Conservation (phyloP, 257 asterid genomes). For the Solanum appendiculatum region DNA sequence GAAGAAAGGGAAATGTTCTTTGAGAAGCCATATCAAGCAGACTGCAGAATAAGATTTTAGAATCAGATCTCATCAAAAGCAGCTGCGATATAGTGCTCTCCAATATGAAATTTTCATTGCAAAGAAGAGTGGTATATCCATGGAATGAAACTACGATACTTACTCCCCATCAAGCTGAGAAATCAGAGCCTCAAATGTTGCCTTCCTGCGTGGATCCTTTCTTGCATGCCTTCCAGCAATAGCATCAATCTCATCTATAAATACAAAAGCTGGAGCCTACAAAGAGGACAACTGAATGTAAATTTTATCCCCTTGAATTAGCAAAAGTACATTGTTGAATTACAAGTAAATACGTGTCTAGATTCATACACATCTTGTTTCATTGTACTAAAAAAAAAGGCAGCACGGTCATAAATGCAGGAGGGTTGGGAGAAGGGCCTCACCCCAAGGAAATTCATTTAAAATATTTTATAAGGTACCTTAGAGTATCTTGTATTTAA, state of each 20-base stretch:
- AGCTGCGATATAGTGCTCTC: not conserved
- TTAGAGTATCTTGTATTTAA: not conserved
- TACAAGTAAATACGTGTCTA: not conserved
- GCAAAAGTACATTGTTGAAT: not conserved
- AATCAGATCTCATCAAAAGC: not conserved
- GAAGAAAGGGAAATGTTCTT: not conserved
- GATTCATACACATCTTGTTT: not conserved
- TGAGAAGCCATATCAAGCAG: not conserved
- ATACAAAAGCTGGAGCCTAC: slow-evolving; percentile 96
- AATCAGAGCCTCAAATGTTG: slow-evolving; percentile 84
- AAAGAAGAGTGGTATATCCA: not conserved
- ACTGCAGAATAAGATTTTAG: not conserved
- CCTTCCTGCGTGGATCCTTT: slow-evolving; percentile 81
- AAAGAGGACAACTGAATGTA: slow-evolving; percentile 9
- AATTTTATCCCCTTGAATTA: not conserved
- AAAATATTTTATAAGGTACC: not conserved
- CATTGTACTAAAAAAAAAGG: not conserved
- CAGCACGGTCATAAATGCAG: not conserved
- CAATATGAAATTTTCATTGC: not conserved
- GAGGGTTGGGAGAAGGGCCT: not conserved
- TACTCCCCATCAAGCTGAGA: slow-evolving; percentile 98
- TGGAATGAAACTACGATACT: slow-evolving; percentile 22
- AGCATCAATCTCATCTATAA: slow-evolving; percentile 98
- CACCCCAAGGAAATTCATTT: not conserved
- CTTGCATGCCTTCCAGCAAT: slow-evolving; percentile 96